Evolutionary conservation across 768 basidiomycete genomes (phyloP), one percentile per base, ranked within the genome.

Genomic region (Leccinellum albellum): DNA sequence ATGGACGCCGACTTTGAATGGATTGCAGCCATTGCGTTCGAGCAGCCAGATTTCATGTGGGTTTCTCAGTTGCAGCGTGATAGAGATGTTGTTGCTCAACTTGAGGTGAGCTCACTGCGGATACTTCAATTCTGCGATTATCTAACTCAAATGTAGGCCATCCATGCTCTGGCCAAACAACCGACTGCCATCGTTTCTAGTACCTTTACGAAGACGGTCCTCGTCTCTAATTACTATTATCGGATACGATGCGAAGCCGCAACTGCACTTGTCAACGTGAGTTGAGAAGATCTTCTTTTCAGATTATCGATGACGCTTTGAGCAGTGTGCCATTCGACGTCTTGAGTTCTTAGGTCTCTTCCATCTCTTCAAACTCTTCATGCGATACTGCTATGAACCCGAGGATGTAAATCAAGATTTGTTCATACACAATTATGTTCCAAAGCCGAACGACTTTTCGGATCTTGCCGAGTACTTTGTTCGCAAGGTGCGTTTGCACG

Each of bases 1-100:
- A 91, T 98, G 81, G 97, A 99, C 68, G 94, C 97, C 15, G 97
- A 99, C 70, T 95, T 97, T 71, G 97, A 99, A 75, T 99, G 97
- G 97, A 90, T 98, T 54, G 89, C 92, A n/a, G 82, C 81, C 37
- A 83, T 98, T 59, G 86, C 85, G 60, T 98, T 96, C 61, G 90
- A 95, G 51, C 94, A 98, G 75, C 93, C 92, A 44, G 94, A 95
- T 76, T 98, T 94, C 67, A 96, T 96, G 92, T 99, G 95, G 94
- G 90, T 96, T 21, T 92, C 88, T 40, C 97, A 98, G 70, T 76
- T 99, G 51, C 93, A 96, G 73, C 80, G 94, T 55, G 97, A 99
- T 73, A 79, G 94, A 59, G 97, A 99, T 74, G 95, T 99, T 35
- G 88, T 98, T 21, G 97, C 96, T 2, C 97, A 99, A 71, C 78